Base-by-base conservation (phyloP, 768 basidiomycete genomes). In the Kwoniella dendrophila region DNA sequence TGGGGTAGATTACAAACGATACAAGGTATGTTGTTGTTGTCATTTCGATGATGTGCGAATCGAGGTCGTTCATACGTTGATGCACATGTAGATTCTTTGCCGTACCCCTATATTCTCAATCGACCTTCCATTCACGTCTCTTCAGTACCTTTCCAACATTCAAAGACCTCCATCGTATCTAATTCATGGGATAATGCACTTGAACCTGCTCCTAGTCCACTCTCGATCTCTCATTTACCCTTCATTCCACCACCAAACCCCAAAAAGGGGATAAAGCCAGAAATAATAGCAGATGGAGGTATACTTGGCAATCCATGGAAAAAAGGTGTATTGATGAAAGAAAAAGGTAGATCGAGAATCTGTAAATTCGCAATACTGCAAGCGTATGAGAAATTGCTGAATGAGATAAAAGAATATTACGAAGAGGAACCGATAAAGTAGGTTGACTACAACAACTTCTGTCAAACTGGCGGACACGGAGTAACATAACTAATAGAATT, bases 71-170 rank as follows among this genome's bases (percentile, higher is more conserved):
- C 20, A 26, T 27, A 24, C 16, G 27, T 7, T 22, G 27, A 11
- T 12, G 6, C 27, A 1, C 34, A 14, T 8, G 20, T 26, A 68
- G 69, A n/a, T 24, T 49, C 10, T 56, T 80, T 87, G 3, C 83
- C 85, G 0, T 33, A 59, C 1, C 82, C 80, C 18, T 90, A 86
- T 65, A 54, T 49, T n/a, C 74, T 86, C 4, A 82, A 83, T 63
- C 71, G 63, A 10, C 87, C 88, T 0, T 33, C 55, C 0, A 79
- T 94, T 26, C 63, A 74, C 30, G 89, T 92, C 72, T 90, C 89
- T 0, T 58, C 79, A 7, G 27, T 83, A 7, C 76, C 82, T 0
- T 93, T 93, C 76, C 51, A 79, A 6, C 86, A 88, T 73, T 87
- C 85, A 18, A 84, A 82, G 18, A 76, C 78, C 4, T 29, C 45